Evolutionary conservation across 164 flowering plant genomes (phyloP), one percentile per base, ranked within the genome.

Genomic region (Piper longum): DNA sequence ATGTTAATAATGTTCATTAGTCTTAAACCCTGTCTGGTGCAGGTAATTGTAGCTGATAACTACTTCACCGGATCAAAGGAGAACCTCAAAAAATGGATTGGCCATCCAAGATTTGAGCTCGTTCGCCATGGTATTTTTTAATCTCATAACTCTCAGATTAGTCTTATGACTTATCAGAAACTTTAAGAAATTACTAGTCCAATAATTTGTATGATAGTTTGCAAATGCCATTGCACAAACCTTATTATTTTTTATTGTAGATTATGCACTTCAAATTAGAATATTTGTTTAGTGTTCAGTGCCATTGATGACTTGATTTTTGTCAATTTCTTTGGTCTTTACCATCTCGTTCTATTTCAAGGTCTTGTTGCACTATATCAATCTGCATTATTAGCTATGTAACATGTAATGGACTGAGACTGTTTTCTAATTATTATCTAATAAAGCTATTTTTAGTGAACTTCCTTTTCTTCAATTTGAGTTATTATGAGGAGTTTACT

Each of bases 21-120:
- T 48, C 3, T 48, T 48, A 9, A 48, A 9, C 7, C 7, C 9
- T 48, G 52, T 2, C 52, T 48, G 52, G 52, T 48, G 62, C 71
- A 83, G 85, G 85, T 83, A 14, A 81, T 83, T 73, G 88, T 83
- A 68, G 88, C 66, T 55, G 85, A 83, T 67, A 83, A 83, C 64
- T 83, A 67, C 63, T 83, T 83, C 73, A 81, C 88, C 57, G 88
- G 88, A 3, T 83, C 88, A 7, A 83, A 81, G 67, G 85, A 83
- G 69, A 83, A 86, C 70, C 72, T 86, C 43, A 77, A 64, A 62
- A 80, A 80, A 72, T 86, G 92, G 92, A 82, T 86, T 62, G 88
- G 87, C 61, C 92, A 86, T 72, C 85, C 88, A 51, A 77, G 86
- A 80, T 86, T 86, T 73, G 92, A 86, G 77, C 88, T 86, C 66